A percentile compares a stretch with the other conserved stretches of the same genome.
Conservation (phyloP, 1,284 basidiomycete species). For the Cutaneotrichosporon mucoides region DNA sequence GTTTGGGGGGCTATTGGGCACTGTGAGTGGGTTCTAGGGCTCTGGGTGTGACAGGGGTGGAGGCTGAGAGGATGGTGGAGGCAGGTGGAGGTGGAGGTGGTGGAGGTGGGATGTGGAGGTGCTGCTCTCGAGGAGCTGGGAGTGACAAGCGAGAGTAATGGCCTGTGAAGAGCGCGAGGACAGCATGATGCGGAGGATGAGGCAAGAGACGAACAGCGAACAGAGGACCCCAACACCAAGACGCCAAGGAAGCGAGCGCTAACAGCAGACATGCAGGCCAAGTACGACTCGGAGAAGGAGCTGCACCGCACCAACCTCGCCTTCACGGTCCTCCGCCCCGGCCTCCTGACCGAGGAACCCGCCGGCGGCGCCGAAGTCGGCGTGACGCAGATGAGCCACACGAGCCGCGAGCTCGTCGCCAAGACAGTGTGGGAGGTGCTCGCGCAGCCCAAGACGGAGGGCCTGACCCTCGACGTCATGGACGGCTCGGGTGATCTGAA, state of each 20-base stretch:
- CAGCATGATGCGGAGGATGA: no score
- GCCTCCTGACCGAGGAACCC: slow-evolving; percentile 56
- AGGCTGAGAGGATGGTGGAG: not conserved
- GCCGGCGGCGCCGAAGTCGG: slow-evolving; percentile 60
- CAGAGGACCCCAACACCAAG: no score
- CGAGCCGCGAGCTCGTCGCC: slow-evolving; percentile 62
- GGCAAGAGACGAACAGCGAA: no score
- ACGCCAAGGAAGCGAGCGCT: no score
- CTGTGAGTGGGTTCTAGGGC: slow-evolving; percentile 35
- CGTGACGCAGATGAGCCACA: slow-evolving; percentile 53
- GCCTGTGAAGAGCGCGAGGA: no score
- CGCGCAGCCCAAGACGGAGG: slow-evolving; percentile 58
- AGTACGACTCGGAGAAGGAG: slow-evolving; percentile 67
- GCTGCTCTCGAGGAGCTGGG: no score
- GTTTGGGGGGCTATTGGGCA: slow-evolving; percentile 49
- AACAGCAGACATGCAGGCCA: slow-evolving; percentile 65
- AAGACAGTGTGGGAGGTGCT: slow-evolving; percentile 56
- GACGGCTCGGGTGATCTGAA: slow-evolving; percentile 58
- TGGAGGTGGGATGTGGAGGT: no score
- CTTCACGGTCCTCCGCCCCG: slow-evolving; percentile 68
- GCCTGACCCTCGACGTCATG: slow-evolving; percentile 62
- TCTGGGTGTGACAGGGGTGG: no score
- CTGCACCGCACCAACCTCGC: slow-evolving; percentile 59
- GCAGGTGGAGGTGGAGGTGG: no score
- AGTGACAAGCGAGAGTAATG: no score